phyloP scores from a whole-genome alignment of 345 rosid species.

The Heritiera fomes region DNA sequence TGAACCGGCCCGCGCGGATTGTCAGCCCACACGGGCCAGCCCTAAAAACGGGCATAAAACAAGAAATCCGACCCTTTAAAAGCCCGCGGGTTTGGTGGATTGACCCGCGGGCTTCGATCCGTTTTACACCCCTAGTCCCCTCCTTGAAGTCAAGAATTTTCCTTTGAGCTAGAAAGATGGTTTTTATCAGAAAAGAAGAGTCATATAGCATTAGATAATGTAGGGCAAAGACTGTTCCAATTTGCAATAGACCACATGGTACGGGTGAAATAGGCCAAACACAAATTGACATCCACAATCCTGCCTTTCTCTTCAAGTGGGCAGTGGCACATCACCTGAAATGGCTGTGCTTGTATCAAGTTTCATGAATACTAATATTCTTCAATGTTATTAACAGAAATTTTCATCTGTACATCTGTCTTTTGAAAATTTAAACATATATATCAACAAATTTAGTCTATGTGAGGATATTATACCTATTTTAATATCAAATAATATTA shows the following conservation, averaged over 20 bases:
- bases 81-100: too few species aligned
- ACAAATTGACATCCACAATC: conserved; percentile 29
- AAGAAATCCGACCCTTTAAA: too few species aligned
- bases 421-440: background rate
- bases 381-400: background rate
- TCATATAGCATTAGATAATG: background rate
- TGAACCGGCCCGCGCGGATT: too few species aligned
- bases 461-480: background rate
- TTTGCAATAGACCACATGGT: conserved; percentile 28
- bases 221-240: conserved; percentile 9
- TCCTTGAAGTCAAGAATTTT: conserved; percentile 9
- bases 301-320: conserved; percentile 17
- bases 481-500: too few species aligned
- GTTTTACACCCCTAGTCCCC: too few species aligned
- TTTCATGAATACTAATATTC: conserved; percentile 16
- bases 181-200: background rate
- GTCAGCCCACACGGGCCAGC: too few species aligned
- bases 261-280: conserved; percentile 32
- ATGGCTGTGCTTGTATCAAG: conserved; percentile 3
- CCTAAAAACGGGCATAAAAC: too few species aligned
- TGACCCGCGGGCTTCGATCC: too few species aligned
- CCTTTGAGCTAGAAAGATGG: conserved; percentile 25
- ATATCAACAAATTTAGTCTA: background rate
- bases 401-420: background rate
- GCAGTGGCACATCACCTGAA: conserved; percentile 10